Percentiles rank a stretch among this genome's conserved stretches.
Conservation (phyloP, 2,329 filamentous ascomycete species). For the Pseudocercospora musae region DNA sequence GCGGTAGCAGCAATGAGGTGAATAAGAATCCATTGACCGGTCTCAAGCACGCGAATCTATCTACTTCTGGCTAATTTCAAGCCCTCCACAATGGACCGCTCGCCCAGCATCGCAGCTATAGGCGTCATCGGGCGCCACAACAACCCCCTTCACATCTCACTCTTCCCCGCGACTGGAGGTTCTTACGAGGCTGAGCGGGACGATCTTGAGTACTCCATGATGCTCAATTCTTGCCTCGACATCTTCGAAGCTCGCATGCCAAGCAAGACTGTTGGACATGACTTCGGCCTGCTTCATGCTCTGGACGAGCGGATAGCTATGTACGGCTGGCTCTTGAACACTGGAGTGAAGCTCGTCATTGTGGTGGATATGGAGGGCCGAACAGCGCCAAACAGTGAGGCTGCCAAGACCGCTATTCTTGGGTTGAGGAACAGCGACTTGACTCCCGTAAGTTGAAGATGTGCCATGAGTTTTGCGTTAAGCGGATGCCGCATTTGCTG, state of each 20-base stretch:
- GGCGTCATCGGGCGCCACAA: conserved; percentile 94
- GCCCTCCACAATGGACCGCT: conserved; percentile 44
- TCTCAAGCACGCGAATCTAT: not conserved
- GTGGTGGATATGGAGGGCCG: conserved; percentile 87
- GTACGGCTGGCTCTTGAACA: conserved; percentile 97
- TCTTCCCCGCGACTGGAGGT: conserved; percentile 66
- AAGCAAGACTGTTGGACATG: conserved; percentile 70
- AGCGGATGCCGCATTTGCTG: not conserved
- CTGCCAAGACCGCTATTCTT: conserved; percentile 46
- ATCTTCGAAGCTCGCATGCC: conserved; percentile 84
- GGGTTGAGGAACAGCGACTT: conserved; percentile 83
- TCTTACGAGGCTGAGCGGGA: conserved; percentile 50
- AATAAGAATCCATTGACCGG: not conserved
- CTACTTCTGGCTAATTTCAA: not conserved
- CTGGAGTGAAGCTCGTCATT: conserved; percentile 83
- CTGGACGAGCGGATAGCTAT: conserved; percentile 89
- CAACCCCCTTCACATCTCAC: conserved; percentile 88
- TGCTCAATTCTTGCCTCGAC: conserved; percentile 87
- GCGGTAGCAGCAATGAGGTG: not conserved
- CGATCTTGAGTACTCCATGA: conserved; percentile 84
- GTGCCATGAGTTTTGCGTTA: not conserved
- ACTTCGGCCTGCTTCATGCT: conserved; percentile 87
- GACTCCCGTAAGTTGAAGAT: conserved; percentile 63
- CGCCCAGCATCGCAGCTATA: conserved; percentile 81
- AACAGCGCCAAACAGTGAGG: conserved; percentile 40